These are phyloP conservation scores for Cutaneotrichosporon cyanovorans DNA, from an alignment of 1,284 basidiomycete species.

Conservation along the genomic window DNA sequence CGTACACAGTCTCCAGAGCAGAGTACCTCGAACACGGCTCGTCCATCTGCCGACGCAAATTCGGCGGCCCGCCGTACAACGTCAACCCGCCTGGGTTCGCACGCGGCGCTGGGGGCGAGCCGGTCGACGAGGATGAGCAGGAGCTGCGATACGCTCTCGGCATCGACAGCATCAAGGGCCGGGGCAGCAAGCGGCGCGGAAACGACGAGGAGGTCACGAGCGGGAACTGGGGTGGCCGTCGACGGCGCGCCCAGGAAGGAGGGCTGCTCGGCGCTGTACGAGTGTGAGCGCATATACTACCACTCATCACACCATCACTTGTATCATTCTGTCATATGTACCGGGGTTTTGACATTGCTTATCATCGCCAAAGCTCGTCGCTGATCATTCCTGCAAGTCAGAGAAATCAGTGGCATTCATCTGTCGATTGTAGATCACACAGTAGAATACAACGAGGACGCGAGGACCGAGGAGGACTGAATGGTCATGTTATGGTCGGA, in stretches of 20 bases:
- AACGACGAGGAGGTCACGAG: conserved; percentile 40
- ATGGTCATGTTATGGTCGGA: too few species aligned
- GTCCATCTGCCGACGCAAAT: conserved; percentile 54
- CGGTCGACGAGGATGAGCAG: conserved; percentile 36
- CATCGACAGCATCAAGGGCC: conserved; percentile 29
- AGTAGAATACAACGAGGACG: too few species aligned
- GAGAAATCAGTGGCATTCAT: too few species aligned
- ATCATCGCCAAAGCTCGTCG: too few species aligned
- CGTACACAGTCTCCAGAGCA: conserved; percentile 58
- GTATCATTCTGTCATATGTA: too few species aligned
- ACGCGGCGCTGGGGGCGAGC: conserved; percentile 9
- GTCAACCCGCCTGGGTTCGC: conserved; percentile 34
- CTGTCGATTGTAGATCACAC: too few species aligned
- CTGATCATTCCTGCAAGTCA: too few species aligned
- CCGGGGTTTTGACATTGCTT: too few species aligned
- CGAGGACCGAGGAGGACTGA: too few species aligned
- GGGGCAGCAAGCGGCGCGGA: conserved; percentile 17
- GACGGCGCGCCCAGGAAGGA: conserved; percentile 23
- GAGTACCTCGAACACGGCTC: conserved; percentile 78
- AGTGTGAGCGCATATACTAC: too few species aligned
- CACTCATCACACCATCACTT: too few species aligned
- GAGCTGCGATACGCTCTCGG: conserved; percentile 38
- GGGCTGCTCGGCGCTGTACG: conserved; percentile 4
- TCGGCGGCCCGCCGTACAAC: conserved; percentile 37
- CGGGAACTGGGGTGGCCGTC: conserved; percentile 40